phyloP scores from a whole-genome alignment of 495 filamentous ascomycete species.

The Choiromyces venosus region DNA sequence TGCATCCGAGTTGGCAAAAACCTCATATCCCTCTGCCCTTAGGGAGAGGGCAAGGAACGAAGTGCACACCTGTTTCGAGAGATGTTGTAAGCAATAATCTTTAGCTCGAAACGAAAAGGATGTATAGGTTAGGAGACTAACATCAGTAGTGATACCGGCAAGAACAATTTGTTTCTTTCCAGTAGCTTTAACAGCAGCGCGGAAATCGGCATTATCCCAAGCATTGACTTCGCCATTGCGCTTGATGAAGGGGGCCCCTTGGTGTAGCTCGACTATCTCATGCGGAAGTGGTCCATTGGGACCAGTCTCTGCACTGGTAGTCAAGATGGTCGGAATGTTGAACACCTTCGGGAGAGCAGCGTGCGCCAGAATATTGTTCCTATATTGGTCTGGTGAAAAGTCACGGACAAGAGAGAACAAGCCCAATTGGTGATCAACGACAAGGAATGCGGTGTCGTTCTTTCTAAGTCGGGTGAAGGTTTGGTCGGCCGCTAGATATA shows the following conservation, averaged over 20 bases:
- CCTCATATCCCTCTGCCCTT: conserved; percentile 65
- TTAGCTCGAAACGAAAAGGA: background rate
- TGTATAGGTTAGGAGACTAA: conserved; percentile 49
- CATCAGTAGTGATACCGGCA: conserved; percentile 69
- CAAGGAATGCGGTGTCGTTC: conserved; percentile 57
- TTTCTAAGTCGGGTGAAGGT: conserved; percentile 51
- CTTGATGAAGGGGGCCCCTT: conserved; percentile 59
- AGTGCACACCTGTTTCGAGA: conserved; percentile 49
- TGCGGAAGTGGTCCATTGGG: conserved; percentile 67
- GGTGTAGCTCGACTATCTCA: conserved; percentile 65
- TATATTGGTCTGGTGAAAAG: conserved; percentile 57
- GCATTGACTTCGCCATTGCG: conserved; percentile 73
- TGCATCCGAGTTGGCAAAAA: conserved; percentile 71
- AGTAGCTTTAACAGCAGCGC: conserved; percentile 58
- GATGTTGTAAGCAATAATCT: background rate
- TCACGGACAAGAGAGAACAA: conserved; percentile 62
- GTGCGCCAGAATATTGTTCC: conserved; percentile 64
- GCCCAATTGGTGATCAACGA: conserved; percentile 69
- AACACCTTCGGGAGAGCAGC: conserved; percentile 62
- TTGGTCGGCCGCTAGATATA: conserved; percentile 20
- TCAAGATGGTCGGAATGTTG: conserved; percentile 63
- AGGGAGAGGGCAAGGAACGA: conserved; percentile 69
- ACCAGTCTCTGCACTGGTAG: conserved; percentile 59
- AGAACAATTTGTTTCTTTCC: conserved; percentile 67
- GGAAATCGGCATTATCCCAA: conserved; percentile 72